A percentile compares a stretch with the other conserved stretches of the same genome.
Evolutionary conservation across 805 yeast genomes (phyloP).

Genomic region (Saccharomycopsis sp.): DNA sequence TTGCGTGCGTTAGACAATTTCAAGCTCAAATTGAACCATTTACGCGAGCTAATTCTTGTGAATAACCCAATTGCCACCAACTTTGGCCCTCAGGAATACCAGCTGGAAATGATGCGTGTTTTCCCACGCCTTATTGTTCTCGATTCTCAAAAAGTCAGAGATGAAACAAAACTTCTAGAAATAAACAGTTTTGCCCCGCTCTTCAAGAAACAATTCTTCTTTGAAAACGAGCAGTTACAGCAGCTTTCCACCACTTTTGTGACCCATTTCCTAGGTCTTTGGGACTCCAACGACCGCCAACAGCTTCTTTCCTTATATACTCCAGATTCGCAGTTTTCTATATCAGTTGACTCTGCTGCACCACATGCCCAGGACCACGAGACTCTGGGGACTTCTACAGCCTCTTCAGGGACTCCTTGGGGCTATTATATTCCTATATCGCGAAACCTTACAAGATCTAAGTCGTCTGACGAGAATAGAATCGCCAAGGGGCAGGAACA

Average conservation of each 20-base stretch:
- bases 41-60: constrained; percentile 70
- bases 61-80: constrained; percentile 66
- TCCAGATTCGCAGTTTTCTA: constrained; percentile 75
- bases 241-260: constrained; percentile 70
- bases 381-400: constrained; percentile 5
- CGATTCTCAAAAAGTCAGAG: constrained; percentile 73
- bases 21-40: constrained; percentile 63
- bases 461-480: constrained; percentile 41
- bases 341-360: constrained; percentile 65
- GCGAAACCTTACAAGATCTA: constrained; percentile 64
- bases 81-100: constrained; percentile 33
- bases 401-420: constrained; percentile 39
- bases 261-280: constrained; percentile 63
- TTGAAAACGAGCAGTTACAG: constrained; percentile 70
- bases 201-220: constrained; percentile 57
- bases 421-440: constrained; percentile 67
- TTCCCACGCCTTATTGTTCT: constrained; percentile 79
- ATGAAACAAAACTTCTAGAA: constrained; percentile 50
- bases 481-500: constrained; percentile 63
- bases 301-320: constrained; percentile 72
- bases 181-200: constrained; percentile 50
- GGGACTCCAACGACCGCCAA: constrained; percentile 67
- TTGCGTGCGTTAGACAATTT: constrained; percentile 61
- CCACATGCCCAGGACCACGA: constrained; percentile 34
- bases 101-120: constrained; percentile 53